A percentile compares a stretch with the other conserved stretches of the same genome.
Evolutionary conservation across 805 yeast species (phyloP).

Genomic region (Cyberlindnera xishuangbannaensis): DNA sequence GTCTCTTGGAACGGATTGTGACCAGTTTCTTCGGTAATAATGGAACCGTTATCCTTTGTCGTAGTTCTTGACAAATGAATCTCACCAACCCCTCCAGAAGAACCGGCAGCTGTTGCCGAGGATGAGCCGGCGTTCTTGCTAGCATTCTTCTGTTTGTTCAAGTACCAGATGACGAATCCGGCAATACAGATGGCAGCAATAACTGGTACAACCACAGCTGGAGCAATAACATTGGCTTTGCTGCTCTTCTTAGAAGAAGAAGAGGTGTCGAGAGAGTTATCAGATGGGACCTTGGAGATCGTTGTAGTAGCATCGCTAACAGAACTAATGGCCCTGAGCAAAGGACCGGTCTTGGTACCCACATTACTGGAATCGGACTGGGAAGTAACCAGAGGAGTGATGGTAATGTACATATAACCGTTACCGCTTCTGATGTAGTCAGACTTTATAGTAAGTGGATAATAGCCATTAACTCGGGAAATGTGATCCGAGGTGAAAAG

Average conservation of each 20-base stretch:
- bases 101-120: constrained; percentile 3
- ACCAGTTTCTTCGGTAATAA: constrained; percentile 22
- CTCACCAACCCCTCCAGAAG: constrained; percentile 11
- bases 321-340: constrained; percentile 31
- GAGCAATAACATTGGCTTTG: constrained; percentile 31
- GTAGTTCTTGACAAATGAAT: constrained; percentile 23
- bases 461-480: constrained; percentile 34
- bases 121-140: constrained; percentile 1
- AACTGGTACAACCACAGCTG: constrained; percentile 40
- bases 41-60: constrained; percentile 17
- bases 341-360: constrained; percentile 36
- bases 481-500: constrained; percentile 31
- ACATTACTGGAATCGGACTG: constrained; percentile 30
- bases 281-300: constrained; percentile 36
- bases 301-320: constrained; percentile 26
- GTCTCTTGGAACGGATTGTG: constrained; percentile 26
- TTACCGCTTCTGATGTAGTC: constrained; percentile 28
- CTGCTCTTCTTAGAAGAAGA: constrained; percentile 9
- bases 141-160: constrained; percentile 21
- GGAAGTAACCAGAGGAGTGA: constrained; percentile 33
- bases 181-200: constrained; percentile 28
- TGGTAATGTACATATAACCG: constrained; percentile 34
- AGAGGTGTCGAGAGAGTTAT: constrained; percentile 25
- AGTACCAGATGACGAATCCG: constrained; percentile 27
- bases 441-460: constrained; percentile 30